Evolutionary conservation across 495 filamentous ascomycete species (phyloP).

Genomic region (Xylaria grammica): DNA sequence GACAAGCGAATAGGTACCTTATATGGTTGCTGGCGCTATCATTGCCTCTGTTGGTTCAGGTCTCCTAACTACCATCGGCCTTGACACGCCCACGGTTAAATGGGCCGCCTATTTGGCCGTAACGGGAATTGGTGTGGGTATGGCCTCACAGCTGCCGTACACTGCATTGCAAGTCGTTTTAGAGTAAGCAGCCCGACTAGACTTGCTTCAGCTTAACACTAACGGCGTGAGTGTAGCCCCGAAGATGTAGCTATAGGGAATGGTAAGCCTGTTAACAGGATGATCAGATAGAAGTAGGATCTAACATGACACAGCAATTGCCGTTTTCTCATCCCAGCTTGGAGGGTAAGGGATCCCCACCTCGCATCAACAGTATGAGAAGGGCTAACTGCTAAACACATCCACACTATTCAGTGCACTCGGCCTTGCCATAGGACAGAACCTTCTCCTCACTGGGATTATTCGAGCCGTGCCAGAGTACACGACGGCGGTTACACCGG

Average conservation of each 20-base stretch:
- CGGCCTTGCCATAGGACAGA: constrained; percentile 66
- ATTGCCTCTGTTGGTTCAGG: constrained; percentile 53
- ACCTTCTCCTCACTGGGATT: constrained; percentile 65
- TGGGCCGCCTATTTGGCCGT: constrained; percentile 61
- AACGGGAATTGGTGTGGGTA: constrained; percentile 23
- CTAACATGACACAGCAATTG: constrained; percentile 55
- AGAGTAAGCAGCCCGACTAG: background rate
- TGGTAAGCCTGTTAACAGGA: background rate
- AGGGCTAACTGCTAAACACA: too few species aligned
- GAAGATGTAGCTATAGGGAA: constrained; percentile 10
- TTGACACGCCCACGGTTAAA: constrained; percentile 45
- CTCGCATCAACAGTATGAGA: too few species aligned
- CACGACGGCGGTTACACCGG: background rate
- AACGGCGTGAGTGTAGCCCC: too few species aligned
- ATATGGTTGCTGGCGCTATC: constrained; percentile 31
- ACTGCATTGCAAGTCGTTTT: constrained; percentile 10
- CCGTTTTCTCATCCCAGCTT: constrained; percentile 30
- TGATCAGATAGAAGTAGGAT: background rate
- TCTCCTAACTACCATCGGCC: constrained; percentile 50
- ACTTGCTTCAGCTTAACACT: too few species aligned
- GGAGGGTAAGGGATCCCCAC: constrained; percentile 55
- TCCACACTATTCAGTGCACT: constrained; percentile 68
- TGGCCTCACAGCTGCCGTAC: constrained; percentile 8
- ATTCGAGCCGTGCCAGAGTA: background rate
- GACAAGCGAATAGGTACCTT: constrained; percentile 21